Base-by-base conservation (phyloP, 805 yeast species). In the Komagataella pastoris region DNA sequence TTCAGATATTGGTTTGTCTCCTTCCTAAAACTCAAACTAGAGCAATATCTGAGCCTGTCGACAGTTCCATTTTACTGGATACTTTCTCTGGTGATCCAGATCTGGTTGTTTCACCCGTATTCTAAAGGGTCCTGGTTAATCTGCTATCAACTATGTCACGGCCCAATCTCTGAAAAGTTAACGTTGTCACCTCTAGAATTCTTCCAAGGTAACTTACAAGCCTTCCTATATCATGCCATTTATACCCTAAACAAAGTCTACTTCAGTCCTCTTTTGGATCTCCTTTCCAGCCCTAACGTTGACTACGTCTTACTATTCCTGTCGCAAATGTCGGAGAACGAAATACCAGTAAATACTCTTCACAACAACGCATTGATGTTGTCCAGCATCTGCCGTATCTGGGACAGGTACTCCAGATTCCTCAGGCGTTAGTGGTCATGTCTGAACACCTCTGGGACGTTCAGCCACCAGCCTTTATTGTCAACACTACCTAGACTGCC, bases 391-490 rank as follows among this genome's bases (percentile, higher is more conserved):
- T 30, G 40, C n/a, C 40, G 40, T 30, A 14, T 30, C 40, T 30
- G 40, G 40, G 40, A 30, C 40, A 30, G n/a, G 8, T 30, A 30
- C n/a, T 30, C 40, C 14, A 30, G 40, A 30, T 49, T 19, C n/a
- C 10, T 12, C 17, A 8, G 40, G 40, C 21, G 3, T 21, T 43
- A 50, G 46, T 56, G 57, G 48, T 69, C 72, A 50, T 56, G 62
- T 55, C 73, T 60, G 53, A 70, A 70, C 40, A 70, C 73, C 56
- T 70, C 74, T 47, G 66, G 67, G 36, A 69, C 52, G 47, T 55
- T 49, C 17, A 55, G 43, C 74, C 74, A 70, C 74, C 74, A 70
- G 0, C 74, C 74, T 47, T 62, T 64, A 23, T 55, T 54, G 52
- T 70, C 74, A 45, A 65, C 60, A 47, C 67, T 61, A 1, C 73